A percentile compares a stretch with the other conserved stretches of the same genome.
These are phyloP conservation scores for Cruciata laevipes DNA, from an alignment of 257 asterid species.

Conservation along the genomic window DNA sequence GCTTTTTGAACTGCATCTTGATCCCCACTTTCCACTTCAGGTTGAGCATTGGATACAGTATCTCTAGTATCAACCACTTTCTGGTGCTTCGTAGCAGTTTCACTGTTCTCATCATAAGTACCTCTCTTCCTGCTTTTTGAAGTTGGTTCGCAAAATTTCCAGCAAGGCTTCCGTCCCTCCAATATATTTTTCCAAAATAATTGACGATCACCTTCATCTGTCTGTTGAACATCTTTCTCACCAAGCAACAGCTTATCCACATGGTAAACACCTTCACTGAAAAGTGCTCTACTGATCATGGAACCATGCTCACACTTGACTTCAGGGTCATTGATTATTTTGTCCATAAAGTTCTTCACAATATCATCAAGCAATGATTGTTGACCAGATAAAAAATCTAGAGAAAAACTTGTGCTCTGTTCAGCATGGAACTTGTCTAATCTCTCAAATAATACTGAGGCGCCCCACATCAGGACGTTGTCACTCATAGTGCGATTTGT, in stretches of 20 bases:
- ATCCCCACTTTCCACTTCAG: slow-evolving; percentile 17
- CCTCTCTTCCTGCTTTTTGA: slow-evolving; percentile 72
- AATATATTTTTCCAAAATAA: slow-evolving; percentile 69
- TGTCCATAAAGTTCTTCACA: slow-evolving; percentile 43
- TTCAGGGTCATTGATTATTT: slow-evolving; percentile 33
- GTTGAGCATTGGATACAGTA: slow-evolving; percentile 21
- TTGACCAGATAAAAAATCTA: slow-evolving; percentile 37
- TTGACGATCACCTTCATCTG: slow-evolving; percentile 50
- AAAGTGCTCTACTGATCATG: slow-evolving; percentile 52
- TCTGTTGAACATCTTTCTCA: slow-evolving; percentile 43
- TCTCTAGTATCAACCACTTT: slow-evolving; percentile 34
- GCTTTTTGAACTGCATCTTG: slow-evolving; percentile 18
- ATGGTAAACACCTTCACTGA: slow-evolving; percentile 42
- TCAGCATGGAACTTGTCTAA: slow-evolving; percentile 64
- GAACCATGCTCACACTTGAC: slow-evolving; percentile 16
- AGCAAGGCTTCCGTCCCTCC: slow-evolving; percentile 47
- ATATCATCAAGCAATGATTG: slow-evolving; percentile 38
- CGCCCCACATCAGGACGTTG: slow-evolving; percentile 82
- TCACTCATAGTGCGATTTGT: slow-evolving; percentile 38
- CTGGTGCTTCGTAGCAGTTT: slow-evolving; percentile 48
- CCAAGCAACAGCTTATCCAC: slow-evolving; percentile 46
- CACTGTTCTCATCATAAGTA: slow-evolving; percentile 41
- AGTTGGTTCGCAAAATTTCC: slow-evolving; percentile 49
- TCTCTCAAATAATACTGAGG: slow-evolving; percentile 51
- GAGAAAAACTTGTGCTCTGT: slow-evolving; percentile 22